Evolutionary conservation across 2,329 filamentous ascomycete genomes (phyloP).

Genomic region (Sclerotinia borealis): DNA sequence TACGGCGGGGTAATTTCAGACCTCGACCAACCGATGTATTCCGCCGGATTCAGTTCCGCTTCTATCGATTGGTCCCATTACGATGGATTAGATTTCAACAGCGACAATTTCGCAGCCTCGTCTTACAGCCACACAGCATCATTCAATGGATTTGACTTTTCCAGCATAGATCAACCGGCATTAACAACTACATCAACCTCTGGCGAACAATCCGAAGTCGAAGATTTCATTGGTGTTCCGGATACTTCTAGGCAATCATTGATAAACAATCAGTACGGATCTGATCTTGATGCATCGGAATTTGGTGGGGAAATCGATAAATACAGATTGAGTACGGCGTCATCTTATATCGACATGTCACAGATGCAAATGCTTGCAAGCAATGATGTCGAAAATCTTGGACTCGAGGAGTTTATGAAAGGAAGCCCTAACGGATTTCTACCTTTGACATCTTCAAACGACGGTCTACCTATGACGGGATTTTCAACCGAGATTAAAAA

Average conservation of each 20-base stretch:
- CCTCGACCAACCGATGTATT: slow-evolving; percentile 50
- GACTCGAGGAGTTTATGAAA: slow-evolving; percentile 52
- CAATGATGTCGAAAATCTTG: slow-evolving; percentile 44
- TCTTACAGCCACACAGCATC: slow-evolving; percentile 50
- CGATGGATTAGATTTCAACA: slow-evolving; percentile 45
- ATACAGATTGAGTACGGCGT: slow-evolving; percentile 43
- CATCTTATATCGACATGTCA: slow-evolving; percentile 43
- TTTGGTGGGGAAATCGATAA: slow-evolving; percentile 39
- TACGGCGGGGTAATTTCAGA: slow-evolving; percentile 43
- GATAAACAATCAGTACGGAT: slow-evolving; percentile 37
- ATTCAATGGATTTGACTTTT: slow-evolving; percentile 49
- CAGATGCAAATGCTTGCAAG: slow-evolving; percentile 40
- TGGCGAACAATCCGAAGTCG: slow-evolving; percentile 61
- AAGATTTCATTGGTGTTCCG: slow-evolving; percentile 46
- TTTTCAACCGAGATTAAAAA: slow-evolving; percentile 36
- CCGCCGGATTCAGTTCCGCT: slow-evolving; percentile 52
- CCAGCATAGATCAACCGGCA: slow-evolving; percentile 48
- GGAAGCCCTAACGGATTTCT: slow-evolving; percentile 16
- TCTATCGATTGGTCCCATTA: slow-evolving; percentile 50
- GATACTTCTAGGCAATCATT: slow-evolving; percentile 33
- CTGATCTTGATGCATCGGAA: slow-evolving; percentile 35
- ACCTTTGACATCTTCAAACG: slow-evolving; percentile 12
- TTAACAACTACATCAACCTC: slow-evolving; percentile 56
- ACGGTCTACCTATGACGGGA: slow-evolving; percentile 21
- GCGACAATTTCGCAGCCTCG: slow-evolving; percentile 45